Percentiles rank a stretch among this genome's conserved stretches.
phyloP scores from a whole-genome alignment of 805 yeast species.

The Myxozyma melibiosi region DNA sequence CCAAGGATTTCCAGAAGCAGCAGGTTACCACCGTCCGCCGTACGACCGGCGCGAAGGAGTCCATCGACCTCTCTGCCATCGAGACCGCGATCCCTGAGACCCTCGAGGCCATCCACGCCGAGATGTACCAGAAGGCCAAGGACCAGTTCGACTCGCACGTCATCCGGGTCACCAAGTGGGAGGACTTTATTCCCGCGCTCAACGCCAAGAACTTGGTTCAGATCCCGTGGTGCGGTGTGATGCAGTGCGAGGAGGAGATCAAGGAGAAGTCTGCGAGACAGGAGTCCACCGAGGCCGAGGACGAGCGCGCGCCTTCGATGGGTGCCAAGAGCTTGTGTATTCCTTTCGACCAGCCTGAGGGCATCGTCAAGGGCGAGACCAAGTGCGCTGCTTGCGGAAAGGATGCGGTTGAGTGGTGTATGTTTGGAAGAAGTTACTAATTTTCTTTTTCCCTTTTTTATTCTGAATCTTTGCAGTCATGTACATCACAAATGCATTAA shows the following conservation, averaged over 20 bases:
- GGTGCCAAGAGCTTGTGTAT: slow-evolving; percentile 99
- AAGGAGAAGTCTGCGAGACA: slow-evolving; percentile 82
- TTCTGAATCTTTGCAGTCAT: too few relatives aligned
- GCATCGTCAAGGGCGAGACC: slow-evolving; percentile 64
- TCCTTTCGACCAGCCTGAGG: slow-evolving; percentile 76
- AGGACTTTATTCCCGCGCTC: slow-evolving; percentile 88
- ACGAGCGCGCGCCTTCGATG: slow-evolving; percentile 97
- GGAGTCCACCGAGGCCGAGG: slow-evolving; percentile 79
- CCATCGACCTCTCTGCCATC: slow-evolving; percentile 66
- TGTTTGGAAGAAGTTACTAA: slow-evolving; percentile 96
- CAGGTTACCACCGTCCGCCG: slow-evolving; percentile 91
- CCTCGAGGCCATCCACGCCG: slow-evolving; percentile 78
- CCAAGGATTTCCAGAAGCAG: slow-evolving; percentile 81
- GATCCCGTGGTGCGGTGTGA: slow-evolving; percentile 97
- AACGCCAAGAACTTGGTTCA: slow-evolving; percentile 87
- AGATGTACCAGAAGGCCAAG: slow-evolving; percentile 76
- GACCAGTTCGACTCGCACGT: slow-evolving; percentile 81
- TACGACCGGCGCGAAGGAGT: slow-evolving; percentile 76
- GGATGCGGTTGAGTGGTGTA: slow-evolving; percentile 75
- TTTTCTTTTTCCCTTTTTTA: neutral
- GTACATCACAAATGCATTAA: too few relatives aligned
- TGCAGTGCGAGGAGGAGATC: slow-evolving; percentile 94
- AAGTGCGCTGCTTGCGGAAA: slow-evolving; percentile 84
- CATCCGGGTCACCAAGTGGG: slow-evolving; percentile 79
- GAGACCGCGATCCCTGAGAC: slow-evolving; percentile 69